Base-by-base conservation (phyloP, 2,329 filamentous ascomycete species). In the Ceratocystis variospora region DNA sequence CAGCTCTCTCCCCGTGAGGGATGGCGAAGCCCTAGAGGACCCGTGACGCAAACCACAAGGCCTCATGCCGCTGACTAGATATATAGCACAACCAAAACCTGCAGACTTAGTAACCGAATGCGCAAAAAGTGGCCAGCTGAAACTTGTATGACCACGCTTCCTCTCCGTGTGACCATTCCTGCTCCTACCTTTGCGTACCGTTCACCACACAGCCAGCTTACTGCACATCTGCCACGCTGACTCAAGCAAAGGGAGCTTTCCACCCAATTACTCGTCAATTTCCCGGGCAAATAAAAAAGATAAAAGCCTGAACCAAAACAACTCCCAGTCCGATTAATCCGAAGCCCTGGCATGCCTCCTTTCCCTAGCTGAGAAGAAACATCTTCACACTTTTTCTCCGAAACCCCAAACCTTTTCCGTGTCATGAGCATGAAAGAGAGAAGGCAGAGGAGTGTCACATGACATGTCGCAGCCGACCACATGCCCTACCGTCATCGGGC, bases 401-500 rank as follows among this genome's bases (percentile, higher is more conserved):
- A 41, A 41, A 41, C 37, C 12, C 37, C 37, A 2, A 5, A 3
- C 37, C 37, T 41, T 41, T 31, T 28, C 4, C 31, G 45, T 1
- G 33, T 15, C 62, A 63, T 48, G 25, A 19, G 44, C 37, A 41
- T 41, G 28, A 37, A 37, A 33, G 12, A 55, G 37, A 41, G 46
- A 64, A 57, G 3, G 12, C 28, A 55, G 45, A 55, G 12, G 10
- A 44, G 17, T 2, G 6, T 22, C 28, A 62, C 19, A 19, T 45
- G 33, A 44, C 37, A 45, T 44, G 33, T 45, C 15, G 8, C 31
- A 22, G 17, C 37, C 37, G 59, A 22, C 33, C 37, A 45, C 33
- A 62, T 57, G 53, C 53, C 17, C 53, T n/a, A 31, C 31, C 33
- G n/a, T 59, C 17, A n/a, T 37, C 55, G 55, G 55, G 55, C 55